phyloP scores from a whole-genome alignment of 768 basidiomycete species.

The Phanerochaete sordida region DNA sequence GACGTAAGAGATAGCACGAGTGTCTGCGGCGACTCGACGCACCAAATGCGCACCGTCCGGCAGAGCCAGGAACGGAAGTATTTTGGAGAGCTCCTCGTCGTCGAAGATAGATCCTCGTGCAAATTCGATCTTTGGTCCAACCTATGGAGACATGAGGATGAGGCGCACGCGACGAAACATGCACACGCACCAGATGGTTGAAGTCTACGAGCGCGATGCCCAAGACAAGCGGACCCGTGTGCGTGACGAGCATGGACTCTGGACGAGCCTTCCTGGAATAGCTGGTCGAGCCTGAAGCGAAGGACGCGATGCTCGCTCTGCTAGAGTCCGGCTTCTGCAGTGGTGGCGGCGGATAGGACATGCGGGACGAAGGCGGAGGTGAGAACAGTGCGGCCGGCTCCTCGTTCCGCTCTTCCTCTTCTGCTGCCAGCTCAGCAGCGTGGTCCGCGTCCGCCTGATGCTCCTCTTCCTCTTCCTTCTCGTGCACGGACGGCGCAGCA shows the following conservation, averaged over 20 bases:
- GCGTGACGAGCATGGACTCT: conserved; percentile 69
- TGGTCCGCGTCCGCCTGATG: background rate
- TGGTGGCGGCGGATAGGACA: conserved; percentile 59
- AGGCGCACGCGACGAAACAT: background rate
- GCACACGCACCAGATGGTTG: conserved; percentile 73
- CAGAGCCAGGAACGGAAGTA: conserved; percentile 92
- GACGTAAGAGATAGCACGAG: conserved; percentile 3
- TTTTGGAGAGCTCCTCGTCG: conserved; percentile 80
- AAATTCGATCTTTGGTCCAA: conserved; percentile 91
- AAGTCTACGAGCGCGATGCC: conserved; percentile 94
- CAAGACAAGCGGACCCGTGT: conserved; percentile 65
- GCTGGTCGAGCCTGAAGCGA: conserved; percentile 56
- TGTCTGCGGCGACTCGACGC: conserved; percentile 25
- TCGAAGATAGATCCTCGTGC: conserved; percentile 74
- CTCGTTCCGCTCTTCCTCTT: background rate
- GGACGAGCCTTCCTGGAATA: conserved; percentile 67
- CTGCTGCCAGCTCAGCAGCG: background rate
- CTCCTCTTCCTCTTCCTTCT: conserved; percentile 9
- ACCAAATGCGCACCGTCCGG: conserved; percentile 97
- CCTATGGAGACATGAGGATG: conserved; percentile 36
- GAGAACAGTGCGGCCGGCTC: background rate
- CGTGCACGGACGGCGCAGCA: conserved; percentile 45
- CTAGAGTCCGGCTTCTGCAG: conserved; percentile 41
- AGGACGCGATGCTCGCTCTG: conserved; percentile 49
- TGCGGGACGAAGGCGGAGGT: background rate